Evolutionary conservation across 148 eudicot species (phyloP).

Genomic region (Pharnaceum exiguum): DNA sequence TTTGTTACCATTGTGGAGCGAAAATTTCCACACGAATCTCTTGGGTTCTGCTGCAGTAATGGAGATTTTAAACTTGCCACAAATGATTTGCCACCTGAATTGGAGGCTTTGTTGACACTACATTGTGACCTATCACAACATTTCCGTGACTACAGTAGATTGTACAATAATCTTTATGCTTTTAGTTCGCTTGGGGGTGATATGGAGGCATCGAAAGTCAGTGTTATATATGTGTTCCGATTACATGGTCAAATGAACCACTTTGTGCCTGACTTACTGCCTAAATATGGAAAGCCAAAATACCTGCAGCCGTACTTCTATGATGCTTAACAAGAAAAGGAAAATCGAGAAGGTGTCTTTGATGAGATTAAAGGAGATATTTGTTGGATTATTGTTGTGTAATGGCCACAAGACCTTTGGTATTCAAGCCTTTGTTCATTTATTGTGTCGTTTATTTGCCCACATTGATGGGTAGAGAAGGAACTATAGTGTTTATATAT

Average conservation of each 20-base stretch:
- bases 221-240: background rate
- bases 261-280: background rate
- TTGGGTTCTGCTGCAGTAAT: background rate
- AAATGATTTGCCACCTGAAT: background rate
- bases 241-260: background rate
- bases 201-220: background rate
- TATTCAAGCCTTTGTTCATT: too few species aligned
- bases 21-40: background rate
- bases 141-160: background rate
- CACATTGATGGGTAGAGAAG: too few species aligned
- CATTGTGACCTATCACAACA: background rate
- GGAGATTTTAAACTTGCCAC: background rate
- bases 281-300: background rate
- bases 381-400: too few species aligned
- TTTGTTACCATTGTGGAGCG: background rate
- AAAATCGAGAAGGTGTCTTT: background rate
- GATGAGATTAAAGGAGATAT: too few species aligned
- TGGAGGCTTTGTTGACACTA: background rate
- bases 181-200: background rate
- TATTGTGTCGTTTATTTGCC: too few species aligned
- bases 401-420: too few species aligned
- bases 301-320: background rate
- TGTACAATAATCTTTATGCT: background rate
- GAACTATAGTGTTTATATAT: too few species aligned
- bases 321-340: background rate